Conservation (phyloP, 2,329 filamentous ascomycete species). For the Aspergillus sergii region DNA sequence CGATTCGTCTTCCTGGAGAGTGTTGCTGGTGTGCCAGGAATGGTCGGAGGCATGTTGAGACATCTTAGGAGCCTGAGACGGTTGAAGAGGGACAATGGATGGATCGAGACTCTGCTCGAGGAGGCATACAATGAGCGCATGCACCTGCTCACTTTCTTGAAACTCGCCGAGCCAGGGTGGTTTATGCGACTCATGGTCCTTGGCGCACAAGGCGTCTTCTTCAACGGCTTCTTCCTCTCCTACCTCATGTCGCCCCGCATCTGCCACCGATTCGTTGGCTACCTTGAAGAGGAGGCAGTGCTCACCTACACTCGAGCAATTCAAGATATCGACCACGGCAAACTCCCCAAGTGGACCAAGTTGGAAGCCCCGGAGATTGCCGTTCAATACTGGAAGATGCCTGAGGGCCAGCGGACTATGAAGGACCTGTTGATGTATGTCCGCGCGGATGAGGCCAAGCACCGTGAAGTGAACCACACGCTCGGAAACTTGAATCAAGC, state of each 20-base stretch:
- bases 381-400: slow-evolving; percentile 91
- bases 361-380: slow-evolving; percentile 86
- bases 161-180: slow-evolving; percentile 80
- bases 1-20: slow-evolving; percentile 93
- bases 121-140: slow-evolving; percentile 93
- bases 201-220: slow-evolving; percentile 92
- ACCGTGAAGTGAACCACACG: slow-evolving; percentile 95
- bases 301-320: slow-evolving; percentile 92
- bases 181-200: slow-evolving; percentile 94
- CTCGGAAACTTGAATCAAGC: slow-evolving; percentile 83
- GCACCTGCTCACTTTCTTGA: slow-evolving; percentile 90
- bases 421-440: slow-evolving; percentile 85
- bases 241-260: slow-evolving; percentile 86
- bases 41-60: slow-evolving; percentile 93
- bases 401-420: slow-evolving; percentile 80
- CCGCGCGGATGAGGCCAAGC: slow-evolving; percentile 84
- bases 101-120: slow-evolving; percentile 89
- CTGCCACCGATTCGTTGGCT: slow-evolving; percentile 93
- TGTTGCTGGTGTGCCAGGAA: slow-evolving; percentile 92
- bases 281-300: slow-evolving; percentile 95
- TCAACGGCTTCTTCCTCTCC: slow-evolving; percentile 87
- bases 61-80: slow-evolving; percentile 82
- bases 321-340: slow-evolving; percentile 81
- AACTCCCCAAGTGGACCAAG: slow-evolving; percentile 77
- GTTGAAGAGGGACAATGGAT: slow-evolving; percentile 92